Base-by-base conservation (phyloP, 208 protist species). In the Trypanosoma congolense region DNA sequence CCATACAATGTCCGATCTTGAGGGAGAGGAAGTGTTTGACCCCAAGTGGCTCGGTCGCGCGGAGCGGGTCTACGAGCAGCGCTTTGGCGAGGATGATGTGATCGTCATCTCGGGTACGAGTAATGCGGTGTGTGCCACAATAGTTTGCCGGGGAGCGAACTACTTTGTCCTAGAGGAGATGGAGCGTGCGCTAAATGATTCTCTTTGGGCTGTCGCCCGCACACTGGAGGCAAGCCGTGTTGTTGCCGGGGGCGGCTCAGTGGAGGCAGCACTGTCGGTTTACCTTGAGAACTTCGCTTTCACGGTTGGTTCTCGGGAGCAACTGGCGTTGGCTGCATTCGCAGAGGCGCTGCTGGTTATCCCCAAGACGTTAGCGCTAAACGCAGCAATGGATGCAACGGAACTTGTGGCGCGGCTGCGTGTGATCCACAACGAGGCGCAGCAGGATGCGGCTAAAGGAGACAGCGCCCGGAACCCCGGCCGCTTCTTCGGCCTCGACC, bases 121-220 rank as follows among this genome's bases (percentile, higher is more conserved):
- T 33, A 93, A 71, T 49, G 78, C 77, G 18, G 65, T 85, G 19
- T 88, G 96, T 22, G 74, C 91, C 46, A 99, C 98, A 2, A 97
- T 99, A 56, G 80, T 99, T 24, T 94, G 99, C 45, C 88, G 98
- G 47, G 98, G 99, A 38, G 94, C 98, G 26, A 99, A 99, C 75
- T 87, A 85, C 56, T 92, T 97, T 45, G 88, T 98, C 70, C 82
- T 98, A 14, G 97, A 99, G 74, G 97, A 99, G 85, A 98, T 98
- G 96, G 93, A 98, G 73, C 90, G 96, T 24, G 88, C 96, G 2
- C 64, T 99, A 28, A 98, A 99, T 66, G 99, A 99, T 75, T 92
- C 98, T 6, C 70, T 99, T 3, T 99, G 97, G 87, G 97, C 98
- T 19, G 96, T 99, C 10, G 98, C 98, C 44, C 78, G 98, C 55